Base-by-base conservation (phyloP, 805 yeast species). In the Kodamaea kaohsiungensis region DNA sequence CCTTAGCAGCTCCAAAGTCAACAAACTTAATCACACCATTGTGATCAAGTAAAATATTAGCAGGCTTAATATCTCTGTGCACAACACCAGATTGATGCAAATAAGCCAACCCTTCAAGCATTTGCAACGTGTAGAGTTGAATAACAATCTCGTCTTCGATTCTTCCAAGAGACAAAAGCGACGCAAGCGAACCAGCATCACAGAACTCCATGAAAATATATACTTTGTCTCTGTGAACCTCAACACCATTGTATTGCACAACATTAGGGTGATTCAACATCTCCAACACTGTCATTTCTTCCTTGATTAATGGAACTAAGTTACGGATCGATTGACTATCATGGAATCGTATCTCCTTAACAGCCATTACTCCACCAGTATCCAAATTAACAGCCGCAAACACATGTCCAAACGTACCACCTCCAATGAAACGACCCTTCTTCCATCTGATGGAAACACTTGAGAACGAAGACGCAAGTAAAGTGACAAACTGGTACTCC, bases 41-140 rank as follows among this genome's bases (percentile, higher is more conserved):
- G 68, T 88, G 96, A 70, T 93, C 98, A 51, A 93, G 75, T 45
- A 93, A 73, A 46, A 93, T 88, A 65, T 95, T 93, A 61, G 91
- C 99, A 0, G 99, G 99, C 72, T 95, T 95, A 60, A 95, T 89
- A 66, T 95, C 99, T 52, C 98, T 82, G 69, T 95, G 99, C n/a
- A 91, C 93, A 65, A 95, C 91, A 12, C 97, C 97, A 48, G 91
- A 86, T 62, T 89, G 95, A 69, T 95, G 99, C 53, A 95, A 79
- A 66, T 93, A 95, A 0, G 98, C 96, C 60, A 95, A 75, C 2
- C 98, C 99, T 74, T 95, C 98, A 46, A 95, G 80, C 88, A 95
- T 84, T 67, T 95, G 98, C 54, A 93, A 72, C 0, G 97, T 84
- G 67, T 92, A 93, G 27, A 92, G 87, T 68, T 91, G 97, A 30